Evolutionary conservation across 2,329 filamentous ascomycete genomes (phyloP), one percentile per base, ranked within the genome.

Genomic region (Fusarium papillatum): DNA sequence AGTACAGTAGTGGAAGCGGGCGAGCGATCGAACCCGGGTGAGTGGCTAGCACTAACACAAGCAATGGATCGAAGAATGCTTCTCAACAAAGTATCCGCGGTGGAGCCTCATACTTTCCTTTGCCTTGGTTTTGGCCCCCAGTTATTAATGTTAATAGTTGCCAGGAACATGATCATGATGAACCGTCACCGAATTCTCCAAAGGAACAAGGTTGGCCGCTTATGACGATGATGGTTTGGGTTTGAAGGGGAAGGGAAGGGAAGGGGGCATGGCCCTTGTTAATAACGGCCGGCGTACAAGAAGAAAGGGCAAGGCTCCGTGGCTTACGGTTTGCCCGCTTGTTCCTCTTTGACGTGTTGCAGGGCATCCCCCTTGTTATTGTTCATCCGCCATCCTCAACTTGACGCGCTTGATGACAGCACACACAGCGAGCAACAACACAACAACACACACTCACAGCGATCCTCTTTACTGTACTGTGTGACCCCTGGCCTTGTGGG

Each of bases 31-130:
- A 55, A 24, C 36, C 48, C 46, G 31, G 26, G 22, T 8, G 46
- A 55, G 63, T 55, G 63, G 36, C 34, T 38, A 50, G 61, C 41
- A 64, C 34, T 31, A 50, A 22, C 26, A 64, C 41, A n/a, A 31
- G 43, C 48, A 69, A 76, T 24, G 36, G 26, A 50, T 48, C 59
- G 13, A 61, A 39, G 16, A 50, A 53, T 31, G 38, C 64, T 60
- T 64, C 66, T 68, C 73, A 71, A 74, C 73, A 76, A 66, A 74
- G 73, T 43, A 73, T 34, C 34, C 36, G 24, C 14, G 48, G 70
- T 73, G 73, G 61, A 63, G 60, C 24, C 34, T 26, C 26, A 43
- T 64, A 22, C 29, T 66, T 57, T 53, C 39, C 31, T 68, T 66
- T 61, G 55, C 64, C 66, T 65, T 67, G 66, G 53, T 63, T 38